A percentile compares a stretch with the other conserved stretches of the same genome.
phyloP scores from a whole-genome alignment of 352 stramenopile genomes.

The Hyaloperonospora brassicae region DNA sequence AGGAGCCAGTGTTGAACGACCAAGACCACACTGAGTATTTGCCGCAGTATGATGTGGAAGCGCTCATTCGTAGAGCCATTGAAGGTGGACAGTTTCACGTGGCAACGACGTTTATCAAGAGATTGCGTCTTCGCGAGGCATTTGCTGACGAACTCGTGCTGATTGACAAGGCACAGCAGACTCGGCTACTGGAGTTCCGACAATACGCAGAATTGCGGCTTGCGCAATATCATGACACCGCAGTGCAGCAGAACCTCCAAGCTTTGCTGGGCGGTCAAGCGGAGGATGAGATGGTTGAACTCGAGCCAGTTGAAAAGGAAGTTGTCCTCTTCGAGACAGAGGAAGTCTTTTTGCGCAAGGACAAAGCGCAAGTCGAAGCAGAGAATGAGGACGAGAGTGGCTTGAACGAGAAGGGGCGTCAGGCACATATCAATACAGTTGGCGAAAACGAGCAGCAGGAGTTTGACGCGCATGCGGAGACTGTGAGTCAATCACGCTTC shows the following conservation, averaged over 20 bases:
- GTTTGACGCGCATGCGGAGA: slow-evolving; percentile 1
- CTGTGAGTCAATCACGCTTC: slow-evolving; percentile 38
- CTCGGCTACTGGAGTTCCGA: slow-evolving; percentile 48
- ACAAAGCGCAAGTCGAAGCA: slow-evolving; percentile 18
- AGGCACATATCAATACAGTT: slow-evolving; percentile 3
- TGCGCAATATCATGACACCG: slow-evolving; percentile 39
- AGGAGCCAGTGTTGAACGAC: slow-evolving; percentile 7
- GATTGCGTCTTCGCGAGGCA: slow-evolving; percentile 51
- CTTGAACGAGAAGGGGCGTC: slow-evolving; percentile 3
- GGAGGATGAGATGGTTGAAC: slow-evolving; percentile 43
- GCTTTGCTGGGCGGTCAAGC: slow-evolving; percentile 33
- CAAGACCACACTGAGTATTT: slow-evolving; percentile 25
- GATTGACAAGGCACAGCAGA: slow-evolving; percentile 53
- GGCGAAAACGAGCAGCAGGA: slow-evolving; percentile 11
- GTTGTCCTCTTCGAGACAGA: slow-evolving; percentile 51
- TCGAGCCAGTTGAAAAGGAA: slow-evolving; percentile 40
- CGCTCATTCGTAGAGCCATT: slow-evolving; percentile 51
- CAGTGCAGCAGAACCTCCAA: slow-evolving; percentile 31
- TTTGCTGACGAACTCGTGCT: slow-evolving; percentile 49
- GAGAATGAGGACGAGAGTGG: slow-evolving; percentile 8
- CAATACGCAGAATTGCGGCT: slow-evolving; percentile 43
- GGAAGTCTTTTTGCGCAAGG: slow-evolving; percentile 42
- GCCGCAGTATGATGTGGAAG: slow-evolving; percentile 39
- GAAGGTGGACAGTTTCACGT: slow-evolving; percentile 65
- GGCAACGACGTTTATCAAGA: slow-evolving; percentile 75